Percentiles rank a stretch among this genome's conserved stretches.
phyloP scores from a whole-genome alignment of 2,329 filamentous ascomycete genomes.

The Epichloe scottii region DNA sequence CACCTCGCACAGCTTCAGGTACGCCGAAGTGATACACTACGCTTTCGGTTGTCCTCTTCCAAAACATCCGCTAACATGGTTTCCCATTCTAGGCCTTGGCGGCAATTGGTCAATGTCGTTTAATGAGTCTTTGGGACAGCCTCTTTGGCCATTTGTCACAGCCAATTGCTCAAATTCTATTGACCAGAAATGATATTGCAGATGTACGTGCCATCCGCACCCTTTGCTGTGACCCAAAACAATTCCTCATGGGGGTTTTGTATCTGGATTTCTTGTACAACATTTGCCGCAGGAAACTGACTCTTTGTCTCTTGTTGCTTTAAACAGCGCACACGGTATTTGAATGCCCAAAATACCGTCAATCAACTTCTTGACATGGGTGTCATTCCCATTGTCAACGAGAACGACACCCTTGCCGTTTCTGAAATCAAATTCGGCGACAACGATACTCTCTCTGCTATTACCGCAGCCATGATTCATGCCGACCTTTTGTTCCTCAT shows the following conservation, averaged over 20 bases:
- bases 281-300: neutral
- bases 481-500: constrained; percentile 95
- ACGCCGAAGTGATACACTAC: constrained; percentile 7
- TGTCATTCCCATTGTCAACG: constrained; percentile 96
- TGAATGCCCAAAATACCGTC: constrained; percentile 94
- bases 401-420: constrained; percentile 94
- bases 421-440: constrained; percentile 99
- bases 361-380: constrained; percentile 83
- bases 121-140: constrained; percentile 93
- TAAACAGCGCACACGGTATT: constrained; percentile 69
- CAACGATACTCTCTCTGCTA: constrained; percentile 93
- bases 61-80: neutral
- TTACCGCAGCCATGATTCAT: constrained; percentile 93
- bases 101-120: constrained; percentile 86
- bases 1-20: constrained; percentile 80
- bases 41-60: neutral
- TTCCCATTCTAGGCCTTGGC: constrained; percentile 54
- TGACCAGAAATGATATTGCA: constrained; percentile 92
- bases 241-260: neutral
- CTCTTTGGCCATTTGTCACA: constrained; percentile 79
- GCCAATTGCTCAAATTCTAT: constrained; percentile 84
- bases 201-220: constrained; percentile 45
- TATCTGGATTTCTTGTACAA: neutral
- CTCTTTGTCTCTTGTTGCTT: neutral
- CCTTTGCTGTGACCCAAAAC: no score